Evolutionary conservation across 306 rosid genomes (phyloP), one percentile per base, ranked within the genome.

Genomic region (Sphenostylis stenocarpa): DNA sequence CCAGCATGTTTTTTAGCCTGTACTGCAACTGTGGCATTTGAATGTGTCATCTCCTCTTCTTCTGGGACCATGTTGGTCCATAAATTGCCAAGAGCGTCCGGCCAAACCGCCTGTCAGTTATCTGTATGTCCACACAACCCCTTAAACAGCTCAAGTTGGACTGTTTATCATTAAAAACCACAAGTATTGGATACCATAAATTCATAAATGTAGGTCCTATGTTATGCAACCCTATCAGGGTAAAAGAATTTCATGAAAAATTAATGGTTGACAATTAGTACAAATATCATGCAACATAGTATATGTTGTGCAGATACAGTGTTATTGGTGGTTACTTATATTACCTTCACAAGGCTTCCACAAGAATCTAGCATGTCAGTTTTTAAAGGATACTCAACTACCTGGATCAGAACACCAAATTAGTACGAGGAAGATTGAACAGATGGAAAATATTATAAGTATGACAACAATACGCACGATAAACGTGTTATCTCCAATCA

Each of bases 51-150:
- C 81, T 88, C 70, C 84, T 92, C 85, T 87, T 91, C 88, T 91
- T 96, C 82, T 91, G 87, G 39, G 99, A 92, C 97, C 99, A 92
- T 72, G 78, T 82, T 61, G 98, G 99, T 84, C 98, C 99, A 73
- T 90, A 96, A 73, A 96, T 96, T 20, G 84, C 96, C 90, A 92
- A 82, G 76, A 85, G 88, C 0, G 99, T 92, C 77, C 97, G 91
- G 51, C 97, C 99, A 20, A 96, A 92, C 79, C 91, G 85, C 34
- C 97, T 86, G 72, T 91, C 94, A 0, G 97, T 91, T 87, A 92
- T 81, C 99, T 96, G 92, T 80, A 65, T 52, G 83, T 77, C 24
- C 73, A 82, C 48, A 76, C 63, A 67, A 78, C 31, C 63, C 43
- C 63, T 47, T 65, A 15, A 63, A 74, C 36, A 77, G 53, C 67